These are phyloP conservation scores for Mycosphaerella arachidis DNA, from an alignment of 2,329 filamentous ascomycete genomes.

Conservation along the genomic window DNA sequence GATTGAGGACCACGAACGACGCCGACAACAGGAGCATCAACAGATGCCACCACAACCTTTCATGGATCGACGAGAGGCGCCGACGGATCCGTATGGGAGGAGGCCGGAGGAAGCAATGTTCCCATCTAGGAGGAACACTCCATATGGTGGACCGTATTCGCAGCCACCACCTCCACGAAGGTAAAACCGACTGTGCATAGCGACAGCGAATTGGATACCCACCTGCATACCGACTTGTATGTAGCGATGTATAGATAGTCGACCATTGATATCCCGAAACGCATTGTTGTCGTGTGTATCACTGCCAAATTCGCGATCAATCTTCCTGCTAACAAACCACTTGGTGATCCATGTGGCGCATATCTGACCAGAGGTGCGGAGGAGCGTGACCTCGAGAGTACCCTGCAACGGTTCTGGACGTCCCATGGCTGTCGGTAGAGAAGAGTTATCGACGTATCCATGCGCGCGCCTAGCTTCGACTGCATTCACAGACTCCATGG, in stretches of 20 bases:
- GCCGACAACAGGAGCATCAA: constrained; percentile 11
- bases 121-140: constrained; percentile 1
- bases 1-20: constrained; percentile 16
- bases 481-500: too few species aligned
- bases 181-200: not conserved
- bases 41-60: constrained; percentile 8
- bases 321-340: too few species aligned
- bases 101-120: constrained; percentile 3
- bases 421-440: too few species aligned
- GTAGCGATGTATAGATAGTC: not conserved
- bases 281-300: not conserved
- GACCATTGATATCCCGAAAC: not conserved
- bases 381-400: too few species aligned
- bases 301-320: too few species aligned
- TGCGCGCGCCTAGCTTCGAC: too few species aligned
- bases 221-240: not conserved
- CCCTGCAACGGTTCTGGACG: too few species aligned
- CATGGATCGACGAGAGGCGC: constrained; percentile 9
- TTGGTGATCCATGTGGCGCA: too few species aligned
- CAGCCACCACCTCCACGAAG: constrained; percentile 4
- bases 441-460: too few species aligned
- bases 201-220: not conserved
- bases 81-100: constrained; percentile 8
- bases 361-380: too few species aligned
- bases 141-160: constrained; percentile 3